A percentile compares a stretch with the other conserved stretches of the same genome.
Evolutionary conservation across 176 grass and related monocot genomes (phyloP).

Genomic region (Alloteropsis semialata): DNA sequence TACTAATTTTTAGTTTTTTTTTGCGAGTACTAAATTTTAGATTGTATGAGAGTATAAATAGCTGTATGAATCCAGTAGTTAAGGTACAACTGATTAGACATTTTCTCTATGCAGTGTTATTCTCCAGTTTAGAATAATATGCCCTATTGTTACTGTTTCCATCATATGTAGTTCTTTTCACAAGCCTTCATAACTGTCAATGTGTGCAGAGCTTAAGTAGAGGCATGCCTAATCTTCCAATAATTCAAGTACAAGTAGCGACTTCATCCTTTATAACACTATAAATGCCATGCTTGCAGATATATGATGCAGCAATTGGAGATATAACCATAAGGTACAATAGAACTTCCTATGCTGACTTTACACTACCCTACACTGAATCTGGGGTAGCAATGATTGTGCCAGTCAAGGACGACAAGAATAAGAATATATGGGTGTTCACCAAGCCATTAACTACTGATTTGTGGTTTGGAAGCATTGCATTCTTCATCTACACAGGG

Average conservation of each 20-base stretch:
- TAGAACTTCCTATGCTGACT: constrained; percentile 42
- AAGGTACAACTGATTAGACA: no score
- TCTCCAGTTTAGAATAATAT: not conserved
- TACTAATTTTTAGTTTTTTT: no score
- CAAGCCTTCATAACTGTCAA: not conserved
- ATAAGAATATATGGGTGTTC: constrained; percentile 45
- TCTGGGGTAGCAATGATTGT: constrained; percentile 54
- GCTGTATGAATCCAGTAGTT: no score
- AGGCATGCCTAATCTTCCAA: not conserved
- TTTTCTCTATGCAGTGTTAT: not conserved
- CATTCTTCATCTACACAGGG: constrained; percentile 56
- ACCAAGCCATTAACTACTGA: constrained; percentile 43
- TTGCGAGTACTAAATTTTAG: no score
- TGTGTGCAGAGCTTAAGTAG: not conserved
- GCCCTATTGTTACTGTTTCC: not conserved
- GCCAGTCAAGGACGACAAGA: constrained; percentile 21
- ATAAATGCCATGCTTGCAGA: constrained; percentile 5
- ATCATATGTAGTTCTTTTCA: no score
- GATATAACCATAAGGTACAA: constrained; percentile 60
- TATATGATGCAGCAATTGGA: constrained; percentile 30
- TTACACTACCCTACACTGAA: constrained; percentile 51
- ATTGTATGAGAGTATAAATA: no score
- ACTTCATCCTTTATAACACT: not conserved
- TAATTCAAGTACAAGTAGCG: not conserved
- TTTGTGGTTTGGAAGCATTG: constrained; percentile 45